Conservation (phyloP, 2,329 filamentous ascomycete genomes). For the Hortaea werneckii region DNA sequence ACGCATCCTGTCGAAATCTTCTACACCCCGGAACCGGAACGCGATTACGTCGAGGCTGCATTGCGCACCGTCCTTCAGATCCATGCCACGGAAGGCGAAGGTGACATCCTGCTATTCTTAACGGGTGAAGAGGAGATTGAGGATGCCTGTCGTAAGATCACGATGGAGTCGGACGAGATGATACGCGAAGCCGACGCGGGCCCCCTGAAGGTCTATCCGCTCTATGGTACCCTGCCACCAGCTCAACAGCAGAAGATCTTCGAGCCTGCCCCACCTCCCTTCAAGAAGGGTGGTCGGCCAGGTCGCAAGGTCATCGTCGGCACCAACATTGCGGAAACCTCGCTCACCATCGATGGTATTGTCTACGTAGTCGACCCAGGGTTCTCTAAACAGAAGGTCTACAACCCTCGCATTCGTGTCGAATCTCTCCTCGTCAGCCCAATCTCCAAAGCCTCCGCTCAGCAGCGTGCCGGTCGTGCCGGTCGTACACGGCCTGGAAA, state of each 20-base stretch:
- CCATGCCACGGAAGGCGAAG: constrained; percentile 82
- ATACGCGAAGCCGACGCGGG: constrained; percentile 83
- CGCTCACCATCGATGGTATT: constrained; percentile 94
- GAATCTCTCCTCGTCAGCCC: constrained; percentile 96
- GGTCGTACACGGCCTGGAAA: constrained; percentile 98
- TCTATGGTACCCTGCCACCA: constrained; percentile 88
- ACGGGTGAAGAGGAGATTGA: constrained; percentile 99
- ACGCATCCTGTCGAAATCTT: constrained; percentile 97
- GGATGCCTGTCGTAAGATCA: constrained; percentile 86
- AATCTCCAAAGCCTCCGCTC: constrained; percentile 93
- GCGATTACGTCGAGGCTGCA: constrained; percentile 92
- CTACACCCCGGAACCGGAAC: constrained; percentile 91
- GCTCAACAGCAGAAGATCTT: constrained; percentile 93
- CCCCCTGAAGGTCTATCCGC: constrained; percentile 78
- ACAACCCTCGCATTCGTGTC: constrained; percentile 92
- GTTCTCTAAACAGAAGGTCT: constrained; percentile 99
- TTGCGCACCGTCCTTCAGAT: constrained; percentile 94
- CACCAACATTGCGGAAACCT: constrained; percentile 97
- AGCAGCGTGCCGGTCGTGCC: constrained; percentile 96
- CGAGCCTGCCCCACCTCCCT: constrained; percentile 68
- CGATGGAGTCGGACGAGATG: constrained; percentile 83
- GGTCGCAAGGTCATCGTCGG: constrained; percentile 92
- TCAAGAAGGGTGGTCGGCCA: constrained; percentile 65
- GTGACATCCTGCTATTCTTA: constrained; percentile 87
- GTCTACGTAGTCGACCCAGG: constrained; percentile 99